These are phyloP conservation scores for Phytophthora syringae DNA, from an alignment of 352 stramenopile species.

Conservation along the genomic window DNA sequence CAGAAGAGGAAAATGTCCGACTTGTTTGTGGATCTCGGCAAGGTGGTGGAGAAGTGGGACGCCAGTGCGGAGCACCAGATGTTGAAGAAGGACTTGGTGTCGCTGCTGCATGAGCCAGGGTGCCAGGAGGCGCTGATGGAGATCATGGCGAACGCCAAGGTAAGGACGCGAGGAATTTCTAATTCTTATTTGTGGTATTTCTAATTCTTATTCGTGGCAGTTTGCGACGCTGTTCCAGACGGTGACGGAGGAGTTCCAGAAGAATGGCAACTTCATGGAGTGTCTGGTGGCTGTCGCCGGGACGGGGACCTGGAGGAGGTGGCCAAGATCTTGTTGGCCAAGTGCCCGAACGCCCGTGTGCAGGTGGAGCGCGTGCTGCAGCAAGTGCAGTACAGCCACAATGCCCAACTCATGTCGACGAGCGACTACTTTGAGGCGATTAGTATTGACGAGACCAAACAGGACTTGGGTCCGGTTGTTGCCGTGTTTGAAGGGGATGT, in stretches of 20 bases:
- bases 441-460: slow-evolving; percentile 70
- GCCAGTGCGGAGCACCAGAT: slow-evolving; percentile 56
- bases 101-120: slow-evolving; percentile 73
- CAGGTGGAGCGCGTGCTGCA: slow-evolving; percentile 81
- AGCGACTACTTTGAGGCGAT: slow-evolving; percentile 83
- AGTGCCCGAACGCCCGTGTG: slow-evolving; percentile 73
- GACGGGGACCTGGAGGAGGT: slow-evolving; percentile 71
- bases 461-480: slow-evolving; percentile 70
- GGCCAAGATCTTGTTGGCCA: slow-evolving; percentile 75
- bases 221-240: slow-evolving; percentile 70
- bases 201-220: slow-evolving; percentile 22
- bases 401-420: slow-evolving; percentile 67
- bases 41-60: slow-evolving; percentile 79
- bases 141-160: slow-evolving; percentile 73
- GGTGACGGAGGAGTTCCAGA: slow-evolving; percentile 69
- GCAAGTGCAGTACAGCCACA: slow-evolving; percentile 73
- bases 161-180: background rate
- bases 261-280: slow-evolving; percentile 55
- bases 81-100: slow-evolving; percentile 78
- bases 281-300: slow-evolving; percentile 61
- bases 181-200: background rate
- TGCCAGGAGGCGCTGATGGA: slow-evolving; percentile 77
- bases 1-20: slow-evolving; percentile 73
- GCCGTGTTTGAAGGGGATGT: slow-evolving; percentile 90
- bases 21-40: slow-evolving; percentile 79